These are phyloP conservation scores for Kuraishia piskuri DNA, from an alignment of 805 yeast species.

Conservation along the genomic window DNA sequence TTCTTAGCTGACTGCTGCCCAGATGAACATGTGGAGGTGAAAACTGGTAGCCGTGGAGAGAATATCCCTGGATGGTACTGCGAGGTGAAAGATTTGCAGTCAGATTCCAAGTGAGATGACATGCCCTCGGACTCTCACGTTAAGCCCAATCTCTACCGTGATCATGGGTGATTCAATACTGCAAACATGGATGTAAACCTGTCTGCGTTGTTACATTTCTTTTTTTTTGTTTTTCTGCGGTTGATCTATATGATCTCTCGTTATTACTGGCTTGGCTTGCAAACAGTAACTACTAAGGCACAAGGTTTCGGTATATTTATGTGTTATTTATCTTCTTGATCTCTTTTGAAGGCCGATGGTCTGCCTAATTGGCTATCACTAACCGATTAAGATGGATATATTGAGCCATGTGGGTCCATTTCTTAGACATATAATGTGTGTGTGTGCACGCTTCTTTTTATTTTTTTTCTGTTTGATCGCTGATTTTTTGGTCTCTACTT, in stretches of 20 bases:
- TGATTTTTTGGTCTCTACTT: not conserved
- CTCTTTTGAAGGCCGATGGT: not conserved
- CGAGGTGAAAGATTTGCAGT: conserved; percentile 10
- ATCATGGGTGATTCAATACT: too few relatives aligned
- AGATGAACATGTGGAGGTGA: conserved; percentile 16
- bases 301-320: not conserved
- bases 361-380: too few relatives aligned
- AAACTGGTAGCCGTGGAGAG: conserved; percentile 22
- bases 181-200: too few relatives aligned
- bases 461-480: not conserved
- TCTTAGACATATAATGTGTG: not conserved
- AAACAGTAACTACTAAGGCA: not conserved
- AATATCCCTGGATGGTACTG: conserved; percentile 22
- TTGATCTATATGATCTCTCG: not conserved
- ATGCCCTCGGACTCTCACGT: conserved; percentile 1
- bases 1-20: conserved; percentile 31
- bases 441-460: too few relatives aligned
- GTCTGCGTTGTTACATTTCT: not conserved
- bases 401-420: not conserved
- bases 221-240: not conserved
- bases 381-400: not conserved
- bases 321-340: not conserved
- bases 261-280: not conserved
- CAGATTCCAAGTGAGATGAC: conserved; percentile 15
- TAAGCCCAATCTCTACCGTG: not conserved